Percentiles rank a stretch among this genome's conserved stretches.
These are phyloP conservation scores for Nicotiana benthamiana DNA, from an alignment of 257 asterid genomes.

Conservation along the genomic window DNA sequence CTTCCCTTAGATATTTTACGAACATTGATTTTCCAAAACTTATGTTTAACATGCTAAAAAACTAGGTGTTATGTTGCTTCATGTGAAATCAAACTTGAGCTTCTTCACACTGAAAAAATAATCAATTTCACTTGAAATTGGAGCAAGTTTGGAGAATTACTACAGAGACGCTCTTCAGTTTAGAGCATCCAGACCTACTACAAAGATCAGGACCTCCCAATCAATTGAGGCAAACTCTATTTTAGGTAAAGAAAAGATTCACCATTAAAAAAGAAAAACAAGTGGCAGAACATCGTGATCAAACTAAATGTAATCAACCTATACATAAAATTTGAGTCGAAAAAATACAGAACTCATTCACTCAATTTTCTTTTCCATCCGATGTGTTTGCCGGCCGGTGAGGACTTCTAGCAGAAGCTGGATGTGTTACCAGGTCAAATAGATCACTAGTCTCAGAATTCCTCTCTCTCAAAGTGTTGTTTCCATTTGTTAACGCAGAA, in stretches of 20 bases:
- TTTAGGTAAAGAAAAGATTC: slow-evolving; percentile 1
- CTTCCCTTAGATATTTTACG: neutral
- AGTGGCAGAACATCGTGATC: neutral
- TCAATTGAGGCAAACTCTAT: neutral
- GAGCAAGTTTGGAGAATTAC: neutral
- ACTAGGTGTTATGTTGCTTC: neutral
- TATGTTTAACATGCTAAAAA: neutral
- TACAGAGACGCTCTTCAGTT: slow-evolving; percentile 2
- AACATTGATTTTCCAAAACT: neutral
- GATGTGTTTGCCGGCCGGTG: slow-evolving; percentile 23
- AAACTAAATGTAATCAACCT: neutral
- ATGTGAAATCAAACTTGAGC: neutral
- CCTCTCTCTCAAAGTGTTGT: slow-evolving; percentile 61
- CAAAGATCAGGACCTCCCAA: slow-evolving; percentile 9
- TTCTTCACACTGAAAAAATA: neutral
- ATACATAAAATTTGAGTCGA: neutral
- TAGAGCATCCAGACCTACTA: neutral
- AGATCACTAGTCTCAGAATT: slow-evolving; percentile 37
- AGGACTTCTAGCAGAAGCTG: slow-evolving; percentile 36
- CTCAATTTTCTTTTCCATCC: slow-evolving; percentile 60
- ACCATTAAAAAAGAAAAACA: neutral
- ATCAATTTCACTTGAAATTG: neutral
- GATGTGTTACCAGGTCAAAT: slow-evolving; percentile 11
- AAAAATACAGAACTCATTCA: slow-evolving; percentile 3
- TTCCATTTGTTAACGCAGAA: slow-evolving; percentile 32